Percentiles rank a stretch among this genome's conserved stretches.
These are phyloP conservation scores for Nothophoma quercina DNA, from an alignment of 2,329 filamentous ascomycete genomes.

Conservation along the genomic window DNA sequence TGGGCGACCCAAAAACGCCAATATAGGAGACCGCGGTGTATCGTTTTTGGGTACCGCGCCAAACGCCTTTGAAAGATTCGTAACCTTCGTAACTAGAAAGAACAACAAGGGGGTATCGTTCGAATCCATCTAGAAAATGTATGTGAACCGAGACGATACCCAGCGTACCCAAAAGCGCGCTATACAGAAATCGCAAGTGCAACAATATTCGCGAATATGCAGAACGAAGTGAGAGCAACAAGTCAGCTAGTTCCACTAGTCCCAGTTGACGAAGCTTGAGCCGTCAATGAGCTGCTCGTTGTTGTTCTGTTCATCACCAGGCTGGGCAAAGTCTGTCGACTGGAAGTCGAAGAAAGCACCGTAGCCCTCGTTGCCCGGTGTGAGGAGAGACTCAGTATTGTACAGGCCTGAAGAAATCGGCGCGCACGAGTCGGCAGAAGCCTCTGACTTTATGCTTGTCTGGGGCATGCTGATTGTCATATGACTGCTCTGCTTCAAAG, in stretches of 20 bases:
- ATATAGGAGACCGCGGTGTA: constrained; percentile 10
- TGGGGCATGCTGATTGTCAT: constrained; percentile 44
- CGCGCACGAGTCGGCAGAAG: constrained; percentile 27
- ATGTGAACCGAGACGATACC: constrained; percentile 12
- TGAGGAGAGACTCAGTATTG: constrained; percentile 25
- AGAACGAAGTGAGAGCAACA: not conserved
- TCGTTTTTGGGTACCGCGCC: constrained; percentile 10
- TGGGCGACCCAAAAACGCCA: constrained; percentile 24
- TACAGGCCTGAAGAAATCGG: constrained; percentile 34
- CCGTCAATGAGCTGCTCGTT: constrained; percentile 30
- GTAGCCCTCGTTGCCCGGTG: constrained; percentile 32
- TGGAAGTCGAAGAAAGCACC: constrained; percentile 35
- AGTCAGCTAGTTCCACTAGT: too few relatives aligned
- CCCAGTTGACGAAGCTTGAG: constrained; percentile 36
- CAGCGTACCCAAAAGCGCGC: constrained; percentile 2
- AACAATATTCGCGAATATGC: too few relatives aligned
- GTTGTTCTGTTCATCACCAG: constrained; percentile 26
- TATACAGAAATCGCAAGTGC: constrained; percentile 9
- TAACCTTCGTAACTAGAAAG: constrained; percentile 12
- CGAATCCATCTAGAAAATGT: constrained; percentile 14
- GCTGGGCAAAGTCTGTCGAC: constrained; percentile 21
- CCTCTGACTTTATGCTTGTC: constrained; percentile 36
- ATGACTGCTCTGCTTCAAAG: constrained; percentile 19
- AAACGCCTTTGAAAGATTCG: constrained; percentile 12
- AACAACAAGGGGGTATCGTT: constrained; percentile 8